Percentiles rank a stretch among this genome's conserved stretches.
Evolutionary conservation across 1,139 yeast species (phyloP).

Genomic region (Candida pseudoviswanathii): DNA sequence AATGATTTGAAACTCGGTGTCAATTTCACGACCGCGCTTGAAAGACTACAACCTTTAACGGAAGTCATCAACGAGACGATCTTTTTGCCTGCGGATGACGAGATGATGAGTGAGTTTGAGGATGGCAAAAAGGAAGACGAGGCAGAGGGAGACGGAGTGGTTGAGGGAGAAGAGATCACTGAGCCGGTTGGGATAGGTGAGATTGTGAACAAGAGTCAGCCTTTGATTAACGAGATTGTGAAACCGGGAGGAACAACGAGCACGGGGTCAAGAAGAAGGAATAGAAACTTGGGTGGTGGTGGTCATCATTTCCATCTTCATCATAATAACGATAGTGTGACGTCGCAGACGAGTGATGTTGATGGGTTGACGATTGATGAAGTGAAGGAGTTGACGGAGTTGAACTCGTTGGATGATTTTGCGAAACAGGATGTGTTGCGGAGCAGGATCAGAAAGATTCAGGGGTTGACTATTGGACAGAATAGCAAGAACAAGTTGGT

Average conservation of each 20-base stretch:
- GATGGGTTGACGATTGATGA: constrained; percentile 44
- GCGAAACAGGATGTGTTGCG: constrained; percentile 54
- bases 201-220: constrained; percentile 49
- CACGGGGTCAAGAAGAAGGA: constrained; percentile 10
- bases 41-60: constrained; percentile 57
- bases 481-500: constrained; percentile 62
- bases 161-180: constrained; percentile 27
- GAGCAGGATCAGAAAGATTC: constrained; percentile 57
- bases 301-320: background rate
- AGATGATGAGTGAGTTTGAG: constrained; percentile 26
- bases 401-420: constrained; percentile 49
- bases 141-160: constrained; percentile 11
- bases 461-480: constrained; percentile 49
- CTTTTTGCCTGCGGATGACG: constrained; percentile 52
- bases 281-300: too few relatives aligned
- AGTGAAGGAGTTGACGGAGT: constrained; percentile 38
- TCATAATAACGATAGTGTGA: constrained; percentile 24
- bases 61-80: constrained; percentile 52
- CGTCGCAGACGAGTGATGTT: constrained; percentile 30
- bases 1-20: constrained; percentile 55
- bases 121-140: constrained; percentile 27
- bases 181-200: constrained; percentile 61
- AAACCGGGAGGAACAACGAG: constrained; percentile 36
- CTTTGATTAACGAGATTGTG: constrained; percentile 53
- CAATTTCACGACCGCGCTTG: constrained; percentile 55